phyloP scores from a whole-genome alignment of 352 stramenopile species.

The Phytopythium chamaehyphon region DNA sequence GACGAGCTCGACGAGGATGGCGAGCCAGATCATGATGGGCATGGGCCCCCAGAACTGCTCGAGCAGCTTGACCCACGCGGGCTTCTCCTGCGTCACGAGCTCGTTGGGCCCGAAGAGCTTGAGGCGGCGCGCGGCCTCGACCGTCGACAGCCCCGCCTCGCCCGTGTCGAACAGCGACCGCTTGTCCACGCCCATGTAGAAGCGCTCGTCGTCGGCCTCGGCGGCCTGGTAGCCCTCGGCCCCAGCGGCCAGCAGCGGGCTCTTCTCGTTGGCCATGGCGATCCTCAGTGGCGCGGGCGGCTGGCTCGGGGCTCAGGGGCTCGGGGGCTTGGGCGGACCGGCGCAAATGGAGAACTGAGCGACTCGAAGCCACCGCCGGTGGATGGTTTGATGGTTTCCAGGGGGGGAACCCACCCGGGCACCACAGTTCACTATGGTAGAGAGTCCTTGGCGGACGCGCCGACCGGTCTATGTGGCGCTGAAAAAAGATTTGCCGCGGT shows the following conservation, averaged over 20 bases:
- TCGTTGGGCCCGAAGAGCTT: slow-evolving; percentile 90
- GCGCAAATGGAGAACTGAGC: no score
- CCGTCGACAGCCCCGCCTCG: slow-evolving; percentile 71
- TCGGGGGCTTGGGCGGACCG: no score
- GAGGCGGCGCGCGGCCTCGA: slow-evolving; percentile 68
- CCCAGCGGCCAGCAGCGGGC: slow-evolving; percentile 25
- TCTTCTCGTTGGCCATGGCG: slow-evolving; percentile 37
- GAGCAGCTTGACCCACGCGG: slow-evolving; percentile 47
- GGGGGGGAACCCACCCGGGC: no score
- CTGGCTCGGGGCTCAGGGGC: no score
- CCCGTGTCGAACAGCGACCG: slow-evolving; percentile 62
- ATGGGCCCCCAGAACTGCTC: slow-evolving; percentile 82
- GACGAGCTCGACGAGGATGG: slow-evolving; percentile 78
- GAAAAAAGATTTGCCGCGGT: no score
- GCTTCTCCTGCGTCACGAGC: slow-evolving; percentile 49
- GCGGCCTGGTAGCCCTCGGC: slow-evolving; percentile 6
- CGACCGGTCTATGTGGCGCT: no score
- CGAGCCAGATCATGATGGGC: slow-evolving; percentile 91
- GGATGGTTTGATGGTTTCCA: no score
- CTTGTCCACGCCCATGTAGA: slow-evolving; percentile 83
- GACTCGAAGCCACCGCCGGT: no score
- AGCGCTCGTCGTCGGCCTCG: slow-evolving; percentile 48
- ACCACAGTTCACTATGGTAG: no score
- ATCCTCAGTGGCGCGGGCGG: no score
- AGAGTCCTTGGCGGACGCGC: no score